phyloP scores from a whole-genome alignment of 208 protist genomes.

The Crithidia fasciculata region DNA sequence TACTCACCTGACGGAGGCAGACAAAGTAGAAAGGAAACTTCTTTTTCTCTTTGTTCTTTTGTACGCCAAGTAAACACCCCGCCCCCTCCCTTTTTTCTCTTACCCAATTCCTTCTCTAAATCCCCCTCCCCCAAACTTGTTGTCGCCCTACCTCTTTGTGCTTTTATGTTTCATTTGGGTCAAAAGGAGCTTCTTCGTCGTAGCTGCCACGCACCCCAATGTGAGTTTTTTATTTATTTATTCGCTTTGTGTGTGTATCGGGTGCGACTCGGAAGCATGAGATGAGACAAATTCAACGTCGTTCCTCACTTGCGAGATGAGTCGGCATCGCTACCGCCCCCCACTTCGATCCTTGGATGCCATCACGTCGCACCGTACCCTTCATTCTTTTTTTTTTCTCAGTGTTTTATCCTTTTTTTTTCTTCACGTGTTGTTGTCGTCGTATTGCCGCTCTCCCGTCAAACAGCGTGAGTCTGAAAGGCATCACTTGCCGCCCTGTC shows the following conservation, averaged over 20 bases:
- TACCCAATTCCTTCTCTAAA: constrained; percentile 5
- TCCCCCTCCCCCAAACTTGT: neutral
- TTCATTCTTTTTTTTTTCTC: constrained; percentile 11
- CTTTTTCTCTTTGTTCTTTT: constrained; percentile 18
- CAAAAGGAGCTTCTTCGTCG: too few relatives aligned
- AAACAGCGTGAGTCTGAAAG: neutral
- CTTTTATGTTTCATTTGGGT: neutral
- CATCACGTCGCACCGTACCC: neutral
- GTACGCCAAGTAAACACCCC: neutral
- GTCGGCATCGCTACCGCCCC: neutral
- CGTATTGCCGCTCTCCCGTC: neutral
- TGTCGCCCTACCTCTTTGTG: constrained; percentile 9
- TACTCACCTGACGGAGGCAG: neutral
- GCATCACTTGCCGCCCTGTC: neutral
- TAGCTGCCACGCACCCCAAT: too few relatives aligned
- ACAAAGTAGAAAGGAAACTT: constrained; percentile 13
- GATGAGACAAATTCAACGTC: constrained; percentile 45
- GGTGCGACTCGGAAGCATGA: constrained; percentile 18
- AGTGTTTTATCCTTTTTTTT: neutral
- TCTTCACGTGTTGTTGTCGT: constrained; percentile 1
- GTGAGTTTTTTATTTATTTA: too few relatives aligned
- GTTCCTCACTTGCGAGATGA: constrained; percentile 23
- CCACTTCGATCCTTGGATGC: constrained; percentile 6
- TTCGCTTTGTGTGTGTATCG: neutral
- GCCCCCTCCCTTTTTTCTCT: constrained; percentile 4